Evolutionary conservation across 495 filamentous ascomycete genomes (phyloP), one percentile per base, ranked within the genome.

Genomic region (Staphylotrichum tortipilum): DNA sequence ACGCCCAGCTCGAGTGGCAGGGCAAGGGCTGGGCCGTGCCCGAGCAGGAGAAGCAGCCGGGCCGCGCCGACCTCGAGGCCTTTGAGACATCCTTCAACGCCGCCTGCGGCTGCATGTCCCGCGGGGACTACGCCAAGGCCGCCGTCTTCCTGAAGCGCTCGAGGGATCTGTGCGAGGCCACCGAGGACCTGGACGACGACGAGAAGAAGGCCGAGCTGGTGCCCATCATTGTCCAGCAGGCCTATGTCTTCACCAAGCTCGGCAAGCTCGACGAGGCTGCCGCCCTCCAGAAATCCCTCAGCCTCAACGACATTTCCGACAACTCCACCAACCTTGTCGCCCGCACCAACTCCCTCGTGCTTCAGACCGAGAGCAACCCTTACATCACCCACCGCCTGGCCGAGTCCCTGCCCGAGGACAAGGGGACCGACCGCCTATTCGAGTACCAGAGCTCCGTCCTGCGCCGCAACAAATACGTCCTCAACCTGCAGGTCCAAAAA

Each of bases 81-180:
- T 98, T 97, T 57, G 92, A 98, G 67, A 94, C 85, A 4, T 79
- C 88, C 0, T 98, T 90, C 68, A 98, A 98, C 71, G 82, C 84
- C 7, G 94, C 90, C 19, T 97, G 91, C 63, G 78, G 78, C 36
- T 84, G 82, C 62, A 85, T 97, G 60, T 88, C 88, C 9, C 76
- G 83, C 51, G 86, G 84, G 10, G 87, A 89, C 54, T 78, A 90
- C 42, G 69, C 63, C 17, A 81, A 89, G 59, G 88, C 80, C 4
- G 80, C 85, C 46, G 65, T 95, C 15, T 72, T 97, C 37, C 69
- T 99, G 29, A 89, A 86, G 69, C 78, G 88, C 46, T 85, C 94
- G 9, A 84, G 81, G 81, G 86, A 90, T 61, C 72, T 97, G 10
- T 96, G 90, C 57, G 83, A 88, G 55, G 82, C 81, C 3, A 78